phyloP scores from a whole-genome alignment of 768 basidiomycete species.

The Boletus edulis region DNA sequence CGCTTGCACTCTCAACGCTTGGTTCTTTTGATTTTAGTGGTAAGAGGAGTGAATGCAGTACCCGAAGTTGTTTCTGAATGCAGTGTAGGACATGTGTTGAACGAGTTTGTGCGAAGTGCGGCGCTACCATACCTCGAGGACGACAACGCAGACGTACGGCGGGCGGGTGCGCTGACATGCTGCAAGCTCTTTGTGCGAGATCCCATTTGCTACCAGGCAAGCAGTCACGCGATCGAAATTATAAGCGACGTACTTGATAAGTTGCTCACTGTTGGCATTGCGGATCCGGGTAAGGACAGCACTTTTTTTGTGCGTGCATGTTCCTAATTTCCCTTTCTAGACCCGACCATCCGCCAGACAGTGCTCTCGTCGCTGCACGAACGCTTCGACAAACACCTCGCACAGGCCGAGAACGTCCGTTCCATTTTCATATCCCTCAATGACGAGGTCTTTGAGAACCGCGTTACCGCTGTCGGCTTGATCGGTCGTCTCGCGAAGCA shows the following conservation, averaged over 20 bases:
- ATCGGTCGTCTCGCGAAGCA: slow-evolving; percentile 93
- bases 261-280: slow-evolving; percentile 89
- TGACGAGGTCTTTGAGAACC: slow-evolving; percentile 93
- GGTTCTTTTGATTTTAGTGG: slow-evolving; percentile 95
- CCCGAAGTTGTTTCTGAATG: slow-evolving; percentile 12
- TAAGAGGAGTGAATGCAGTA: slow-evolving; percentile 28
- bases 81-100: slow-evolving; percentile 77
- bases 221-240: slow-evolving; percentile 93
- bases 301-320: background rate
- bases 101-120: slow-evolving; percentile 91
- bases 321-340: slow-evolving; percentile 28
- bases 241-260: slow-evolving; percentile 99
- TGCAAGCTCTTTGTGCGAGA: slow-evolving; percentile 91
- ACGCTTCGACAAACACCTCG: slow-evolving; percentile 93
- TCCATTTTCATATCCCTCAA: slow-evolving; percentile 96
- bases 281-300: slow-evolving; percentile 75
- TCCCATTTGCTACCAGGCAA: slow-evolving; percentile 94
- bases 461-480: slow-evolving; percentile 83
- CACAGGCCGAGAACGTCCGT: slow-evolving; percentile 97
- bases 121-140: slow-evolving; percentile 94
- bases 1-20: slow-evolving; percentile 81
- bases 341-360: slow-evolving; percentile 77
- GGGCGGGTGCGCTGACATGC: slow-evolving; percentile 89
- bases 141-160: slow-evolving; percentile 82
- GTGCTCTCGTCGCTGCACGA: slow-evolving; percentile 87